Percentiles rank a stretch among this genome's conserved stretches.
These are phyloP conservation scores for Bocquillonia castaneifolia DNA, from an alignment of 441 rosid species.

Conservation along the genomic window DNA sequence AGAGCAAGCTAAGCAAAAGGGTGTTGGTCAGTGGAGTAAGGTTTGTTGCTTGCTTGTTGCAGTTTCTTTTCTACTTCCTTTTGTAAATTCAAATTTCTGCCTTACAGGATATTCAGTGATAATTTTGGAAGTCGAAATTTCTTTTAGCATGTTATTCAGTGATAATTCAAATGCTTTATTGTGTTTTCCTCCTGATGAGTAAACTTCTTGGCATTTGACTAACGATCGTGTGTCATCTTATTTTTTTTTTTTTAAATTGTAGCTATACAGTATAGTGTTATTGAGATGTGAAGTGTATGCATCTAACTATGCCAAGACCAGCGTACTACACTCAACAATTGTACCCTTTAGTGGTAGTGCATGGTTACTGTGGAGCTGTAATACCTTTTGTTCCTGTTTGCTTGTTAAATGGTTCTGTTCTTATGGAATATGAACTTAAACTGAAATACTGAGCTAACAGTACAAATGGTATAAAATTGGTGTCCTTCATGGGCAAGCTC, in stretches of 20 bases:
- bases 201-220: background rate
- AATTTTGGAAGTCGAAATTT: background rate
- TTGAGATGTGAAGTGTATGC: background rate
- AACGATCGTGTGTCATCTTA: background rate
- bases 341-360: background rate
- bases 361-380: background rate
- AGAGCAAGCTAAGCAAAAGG: constrained; percentile 78
- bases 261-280: too few species aligned
- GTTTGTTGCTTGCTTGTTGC: constrained; percentile 30
- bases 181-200: background rate
- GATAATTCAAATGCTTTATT: background rate
- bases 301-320: background rate
- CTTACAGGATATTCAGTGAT: background rate
- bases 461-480: background rate
- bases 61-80: background rate
- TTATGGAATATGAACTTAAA: background rate
- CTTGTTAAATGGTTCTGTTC: background rate
- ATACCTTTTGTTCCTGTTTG: background rate
- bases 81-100: background rate
- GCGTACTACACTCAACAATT: background rate
- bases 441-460: background rate
- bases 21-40: constrained; percentile 87
- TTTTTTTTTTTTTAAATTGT: too few species aligned
- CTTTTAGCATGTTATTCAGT: background rate
- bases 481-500: background rate